These are phyloP conservation scores for Fusarium begoniae DNA, from an alignment of 2,329 filamentous ascomycete genomes.

Conservation along the genomic window DNA sequence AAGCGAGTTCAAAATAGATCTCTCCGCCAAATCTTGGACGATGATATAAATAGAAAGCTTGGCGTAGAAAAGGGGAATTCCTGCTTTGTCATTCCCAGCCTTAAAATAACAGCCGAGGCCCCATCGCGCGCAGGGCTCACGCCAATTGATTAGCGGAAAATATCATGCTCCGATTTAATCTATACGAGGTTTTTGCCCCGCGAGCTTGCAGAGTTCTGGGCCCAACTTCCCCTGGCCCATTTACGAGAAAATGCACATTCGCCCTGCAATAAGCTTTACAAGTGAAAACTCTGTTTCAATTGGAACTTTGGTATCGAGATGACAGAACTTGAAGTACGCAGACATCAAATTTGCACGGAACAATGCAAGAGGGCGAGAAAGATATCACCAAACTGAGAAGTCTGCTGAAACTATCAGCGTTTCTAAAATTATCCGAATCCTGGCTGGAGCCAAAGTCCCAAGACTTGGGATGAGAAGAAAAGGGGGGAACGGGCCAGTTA, in stretches of 20 bases:
- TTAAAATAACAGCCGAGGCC: conserved; percentile 10
- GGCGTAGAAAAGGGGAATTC: not conserved
- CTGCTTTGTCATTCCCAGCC: not conserved
- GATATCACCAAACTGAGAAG: not conserved
- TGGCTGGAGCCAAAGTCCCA: not conserved
- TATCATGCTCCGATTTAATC: conserved; percentile 4
- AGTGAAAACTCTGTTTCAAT: not conserved
- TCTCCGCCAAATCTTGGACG: not conserved
- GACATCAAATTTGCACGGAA: not conserved
- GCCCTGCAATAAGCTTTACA: conserved; percentile 6
- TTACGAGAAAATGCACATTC: not conserved
- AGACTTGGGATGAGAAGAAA: conserved; percentile 6
- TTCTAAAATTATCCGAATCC: conserved; percentile 7
- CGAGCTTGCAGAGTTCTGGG: not conserved
- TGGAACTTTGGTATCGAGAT: not conserved
- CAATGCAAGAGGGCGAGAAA: not conserved
- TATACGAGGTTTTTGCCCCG: conserved; percentile 16
- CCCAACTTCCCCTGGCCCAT: not conserved
- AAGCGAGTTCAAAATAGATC: not conserved
- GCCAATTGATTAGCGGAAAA: conserved; percentile 22
- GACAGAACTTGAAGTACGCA: not conserved
- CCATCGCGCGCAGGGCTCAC: not conserved
- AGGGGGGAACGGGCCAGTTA: conserved; percentile 4
- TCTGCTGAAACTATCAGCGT: not conserved
- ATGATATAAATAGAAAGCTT: conserved; percentile 1